Conservation (phyloP, 495 filamentous ascomycete species). For the Xylaria telfairii region DNA sequence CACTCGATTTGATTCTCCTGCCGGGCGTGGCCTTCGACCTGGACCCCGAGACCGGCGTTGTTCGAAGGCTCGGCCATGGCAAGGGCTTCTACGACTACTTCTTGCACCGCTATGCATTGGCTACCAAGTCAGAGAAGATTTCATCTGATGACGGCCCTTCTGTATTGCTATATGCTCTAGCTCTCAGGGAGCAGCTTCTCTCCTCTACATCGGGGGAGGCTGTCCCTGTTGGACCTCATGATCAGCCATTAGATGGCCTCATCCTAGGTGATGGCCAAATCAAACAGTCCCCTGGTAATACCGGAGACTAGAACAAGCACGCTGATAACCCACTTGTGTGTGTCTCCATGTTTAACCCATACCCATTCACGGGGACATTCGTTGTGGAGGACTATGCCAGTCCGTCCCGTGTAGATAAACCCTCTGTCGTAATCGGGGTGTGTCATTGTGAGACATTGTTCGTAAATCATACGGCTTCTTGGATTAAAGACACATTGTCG, state of each 20-base stretch:
- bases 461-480: constrained; percentile 49
- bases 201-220: constrained; percentile 50
- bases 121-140: constrained; percentile 49
- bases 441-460: background rate
- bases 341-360: background rate
- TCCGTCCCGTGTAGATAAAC: background rate
- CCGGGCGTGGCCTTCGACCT: constrained; percentile 92
- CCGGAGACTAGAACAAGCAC: constrained; percentile 34
- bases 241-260: constrained; percentile 55
- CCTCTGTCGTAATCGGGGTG: background rate
- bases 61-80: constrained; percentile 87
- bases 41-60: constrained; percentile 49
- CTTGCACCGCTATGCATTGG: constrained; percentile 69
- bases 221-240: constrained; percentile 67
- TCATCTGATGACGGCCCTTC: constrained; percentile 60
- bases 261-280: constrained; percentile 55
- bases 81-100: constrained; percentile 98
- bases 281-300: constrained; percentile 39
- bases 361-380: background rate
- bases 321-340: constrained; percentile 9
- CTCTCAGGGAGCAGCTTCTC: constrained; percentile 87
- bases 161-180: constrained; percentile 77
- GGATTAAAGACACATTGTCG: constrained; percentile 95
- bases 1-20: constrained; percentile 85
- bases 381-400: background rate